phyloP scores from a whole-genome alignment of 306 rosid genomes.

The Quercus ilex region DNA sequence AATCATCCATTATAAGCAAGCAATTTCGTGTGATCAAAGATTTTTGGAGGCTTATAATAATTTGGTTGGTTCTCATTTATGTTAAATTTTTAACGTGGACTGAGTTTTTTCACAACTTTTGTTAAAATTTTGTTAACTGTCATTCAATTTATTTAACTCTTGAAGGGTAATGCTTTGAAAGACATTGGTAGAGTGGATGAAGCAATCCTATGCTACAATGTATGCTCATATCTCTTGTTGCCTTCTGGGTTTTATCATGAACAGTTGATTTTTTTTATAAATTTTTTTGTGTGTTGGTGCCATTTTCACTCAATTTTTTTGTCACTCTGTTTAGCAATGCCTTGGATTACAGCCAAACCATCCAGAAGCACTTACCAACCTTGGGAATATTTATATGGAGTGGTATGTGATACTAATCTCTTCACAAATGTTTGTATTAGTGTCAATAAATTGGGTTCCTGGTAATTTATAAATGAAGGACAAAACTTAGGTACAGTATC shows the following conservation, averaged over 20 bases:
- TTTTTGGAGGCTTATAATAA: constrained; percentile 98
- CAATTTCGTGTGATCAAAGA: constrained; percentile 81
- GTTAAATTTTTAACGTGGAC: background rate
- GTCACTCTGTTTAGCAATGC: constrained; percentile 74
- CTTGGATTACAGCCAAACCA: constrained; percentile 86
- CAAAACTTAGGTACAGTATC: no score
- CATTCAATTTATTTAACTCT: no score
- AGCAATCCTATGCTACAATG: constrained; percentile 91
- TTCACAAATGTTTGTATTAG: background rate
- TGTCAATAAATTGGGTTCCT: no score
- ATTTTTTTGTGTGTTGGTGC: background rate
- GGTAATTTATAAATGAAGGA: no score
- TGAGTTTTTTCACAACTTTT: no score
- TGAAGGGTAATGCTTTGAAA: constrained; percentile 94
- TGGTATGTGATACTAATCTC: constrained; percentile 50
- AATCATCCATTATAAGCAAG: constrained; percentile 91
- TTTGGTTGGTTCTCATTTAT: constrained; percentile 56
- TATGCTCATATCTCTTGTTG: constrained; percentile 25
- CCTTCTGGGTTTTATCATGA: background rate
- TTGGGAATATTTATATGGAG: constrained; percentile 97
- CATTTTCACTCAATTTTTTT: constrained; percentile 20
- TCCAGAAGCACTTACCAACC: constrained; percentile 95
- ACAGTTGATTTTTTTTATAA: background rate
- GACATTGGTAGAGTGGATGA: constrained; percentile 93
- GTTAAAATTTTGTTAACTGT: no score